Evolutionary conservation across 2,329 filamentous ascomycete species (phyloP).

Genomic region (Parastagonospora avenae): DNA sequence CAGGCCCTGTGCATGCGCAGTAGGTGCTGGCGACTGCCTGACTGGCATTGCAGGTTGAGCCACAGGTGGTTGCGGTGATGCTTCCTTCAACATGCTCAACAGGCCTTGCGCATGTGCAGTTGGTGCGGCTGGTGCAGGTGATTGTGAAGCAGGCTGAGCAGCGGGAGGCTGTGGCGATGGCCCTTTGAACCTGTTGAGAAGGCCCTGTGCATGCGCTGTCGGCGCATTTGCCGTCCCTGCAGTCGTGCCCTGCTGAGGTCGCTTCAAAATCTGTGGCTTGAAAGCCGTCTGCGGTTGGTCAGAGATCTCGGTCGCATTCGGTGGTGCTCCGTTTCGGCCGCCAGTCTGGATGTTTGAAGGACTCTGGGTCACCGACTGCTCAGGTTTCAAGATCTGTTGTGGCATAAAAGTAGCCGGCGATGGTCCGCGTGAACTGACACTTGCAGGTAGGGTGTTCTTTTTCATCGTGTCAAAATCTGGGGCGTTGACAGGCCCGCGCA

Average conservation of each 20-base stretch:
- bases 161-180: constrained; percentile 18
- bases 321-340: constrained; percentile 4
- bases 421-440: constrained; percentile 33
- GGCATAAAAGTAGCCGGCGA: constrained; percentile 39
- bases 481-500: constrained; percentile 49
- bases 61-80: constrained; percentile 11
- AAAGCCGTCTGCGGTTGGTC: constrained; percentile 25
- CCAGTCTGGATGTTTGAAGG: constrained; percentile 2
- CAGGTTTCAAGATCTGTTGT: constrained; percentile 32
- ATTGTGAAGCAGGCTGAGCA: constrained; percentile 4
- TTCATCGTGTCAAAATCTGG: constrained; percentile 49
- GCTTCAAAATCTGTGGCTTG: constrained; percentile 44
- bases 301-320: constrained; percentile 9
- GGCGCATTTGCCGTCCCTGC: constrained; percentile 11
- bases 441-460: constrained; percentile 31
- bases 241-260: constrained; percentile 35
- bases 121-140: background rate
- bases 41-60: background rate
- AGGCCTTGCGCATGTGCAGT: constrained; percentile 10
- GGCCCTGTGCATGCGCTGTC: constrained; percentile 23
- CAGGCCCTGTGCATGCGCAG: constrained; percentile 25
- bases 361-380: constrained; percentile 11
- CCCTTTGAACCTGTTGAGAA: constrained; percentile 27
- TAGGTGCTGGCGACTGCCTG: constrained; percentile 4
- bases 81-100: constrained; percentile 19